These are phyloP conservation scores for Flaveria sonorensis DNA, from an alignment of 129 eudicot species.

Conservation along the genomic window DNA sequence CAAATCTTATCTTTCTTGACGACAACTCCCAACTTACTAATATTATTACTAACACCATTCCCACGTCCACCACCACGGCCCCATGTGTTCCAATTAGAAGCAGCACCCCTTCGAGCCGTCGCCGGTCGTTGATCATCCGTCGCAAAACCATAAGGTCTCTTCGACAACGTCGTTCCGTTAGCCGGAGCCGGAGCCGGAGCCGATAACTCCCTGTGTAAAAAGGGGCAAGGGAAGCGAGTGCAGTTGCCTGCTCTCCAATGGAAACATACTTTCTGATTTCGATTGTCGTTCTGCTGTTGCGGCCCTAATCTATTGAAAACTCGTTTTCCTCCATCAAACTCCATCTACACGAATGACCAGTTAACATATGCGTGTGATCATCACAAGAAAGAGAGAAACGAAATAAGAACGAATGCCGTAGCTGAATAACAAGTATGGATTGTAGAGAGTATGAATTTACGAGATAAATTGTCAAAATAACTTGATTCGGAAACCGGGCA, in stretches of 20 bases:
- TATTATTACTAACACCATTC: constrained; percentile 6
- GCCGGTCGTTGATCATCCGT: constrained; percentile 49
- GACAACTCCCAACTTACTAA: constrained; percentile 14
- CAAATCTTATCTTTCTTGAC: constrained; percentile 63
- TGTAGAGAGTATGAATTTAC: not conserved
- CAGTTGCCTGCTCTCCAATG: constrained; percentile 59
- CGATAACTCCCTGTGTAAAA: constrained; percentile 61
- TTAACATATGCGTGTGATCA: constrained; percentile 29
- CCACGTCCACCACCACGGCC: constrained; percentile 45
- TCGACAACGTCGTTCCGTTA: constrained; percentile 47
- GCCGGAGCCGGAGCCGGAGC: constrained; percentile 21
- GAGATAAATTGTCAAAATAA: not conserved
- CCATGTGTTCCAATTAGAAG: constrained; percentile 45
- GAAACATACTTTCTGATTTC: constrained; percentile 48
- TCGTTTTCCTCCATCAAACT: constrained; percentile 43
- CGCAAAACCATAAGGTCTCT: constrained; percentile 54
- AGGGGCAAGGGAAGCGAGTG: constrained; percentile 49
- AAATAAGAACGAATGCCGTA: not conserved
- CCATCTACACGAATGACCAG: constrained; percentile 36
- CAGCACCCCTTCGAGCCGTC: constrained; percentile 37
- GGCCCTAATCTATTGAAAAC: constrained; percentile 45
- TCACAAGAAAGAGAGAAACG: constrained; percentile 27
- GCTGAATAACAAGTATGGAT: not conserved
- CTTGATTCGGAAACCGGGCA: not conserved
- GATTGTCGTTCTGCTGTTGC: constrained; percentile 17